A percentile compares a stretch with the other conserved stretches of the same genome.
phyloP scores from a whole-genome alignment of 805 yeast genomes.

The Torulaspora delbrueckii region DNA sequence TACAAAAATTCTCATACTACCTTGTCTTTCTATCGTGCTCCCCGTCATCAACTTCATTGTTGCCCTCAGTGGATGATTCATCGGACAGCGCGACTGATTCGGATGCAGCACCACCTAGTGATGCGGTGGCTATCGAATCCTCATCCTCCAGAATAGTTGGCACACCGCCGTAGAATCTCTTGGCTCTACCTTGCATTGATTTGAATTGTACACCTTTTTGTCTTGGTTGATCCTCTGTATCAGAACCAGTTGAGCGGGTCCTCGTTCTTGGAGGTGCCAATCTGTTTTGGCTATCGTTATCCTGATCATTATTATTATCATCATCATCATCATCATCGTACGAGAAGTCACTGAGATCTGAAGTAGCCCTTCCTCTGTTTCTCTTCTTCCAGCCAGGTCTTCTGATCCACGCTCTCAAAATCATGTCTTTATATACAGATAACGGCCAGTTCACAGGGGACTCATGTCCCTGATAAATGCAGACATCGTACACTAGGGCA shows the following conservation, averaged over 20 bases:
- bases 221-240: constrained; percentile 16
- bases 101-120: constrained; percentile 18
- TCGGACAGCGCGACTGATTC: constrained; percentile 11
- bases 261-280: constrained; percentile 14
- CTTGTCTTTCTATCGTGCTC: not conserved
- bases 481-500: constrained; percentile 47
- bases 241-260: constrained; percentile 12
- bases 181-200: constrained; percentile 21
- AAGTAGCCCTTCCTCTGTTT: constrained; percentile 25
- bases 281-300: constrained; percentile 8
- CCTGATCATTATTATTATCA: constrained; percentile 13
- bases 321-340: constrained; percentile 20
- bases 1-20: not conserved
- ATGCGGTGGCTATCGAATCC: constrained; percentile 23
- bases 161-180: constrained; percentile 26
- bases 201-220: constrained; percentile 33
- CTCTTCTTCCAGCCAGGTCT: constrained; percentile 31
- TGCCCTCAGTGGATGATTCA: constrained; percentile 11
- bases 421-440: constrained; percentile 22
- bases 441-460: constrained; percentile 47
- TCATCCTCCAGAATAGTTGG: constrained; percentile 33
- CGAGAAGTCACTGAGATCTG: constrained; percentile 30
- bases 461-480: constrained; percentile 49
- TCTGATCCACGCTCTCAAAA: constrained; percentile 28
- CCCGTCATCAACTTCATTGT: not conserved